Evolutionary conservation across 176 grass and related monocot species (phyloP).

Genomic region (Hyparrhenia diplandra): DNA sequence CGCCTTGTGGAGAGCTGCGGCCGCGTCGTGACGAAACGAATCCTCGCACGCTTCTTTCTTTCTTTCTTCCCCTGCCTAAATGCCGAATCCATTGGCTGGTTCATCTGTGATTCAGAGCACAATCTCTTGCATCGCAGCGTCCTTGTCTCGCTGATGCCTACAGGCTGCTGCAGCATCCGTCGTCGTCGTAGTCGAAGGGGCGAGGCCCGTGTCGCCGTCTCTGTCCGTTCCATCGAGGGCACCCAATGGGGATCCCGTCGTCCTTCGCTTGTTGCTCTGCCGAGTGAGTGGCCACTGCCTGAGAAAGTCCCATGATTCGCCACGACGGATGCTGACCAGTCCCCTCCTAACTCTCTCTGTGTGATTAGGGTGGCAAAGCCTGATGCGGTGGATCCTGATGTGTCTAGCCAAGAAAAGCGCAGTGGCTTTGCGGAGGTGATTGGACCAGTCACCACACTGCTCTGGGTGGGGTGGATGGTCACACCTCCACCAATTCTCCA

Average conservation of each 20-base stretch:
- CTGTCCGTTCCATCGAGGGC: background rate
- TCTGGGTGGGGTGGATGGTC: background rate
- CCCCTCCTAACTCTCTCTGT: background rate
- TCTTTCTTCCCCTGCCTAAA: background rate
- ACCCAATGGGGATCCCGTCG: background rate
- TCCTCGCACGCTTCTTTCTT: background rate
- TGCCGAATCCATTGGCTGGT: background rate
- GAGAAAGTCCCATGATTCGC: background rate
- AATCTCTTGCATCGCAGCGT: background rate
- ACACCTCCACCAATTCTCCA: background rate
- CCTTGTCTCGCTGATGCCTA: background rate
- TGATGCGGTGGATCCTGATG: background rate
- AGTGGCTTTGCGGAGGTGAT: background rate
- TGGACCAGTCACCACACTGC: constrained; percentile 24
- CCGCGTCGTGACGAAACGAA: background rate
- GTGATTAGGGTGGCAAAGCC: background rate
- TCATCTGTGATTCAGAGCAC: background rate
- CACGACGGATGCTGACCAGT: background rate
- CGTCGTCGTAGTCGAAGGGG: too few relatives aligned
- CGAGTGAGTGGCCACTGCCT: background rate
- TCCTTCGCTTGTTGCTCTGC: background rate
- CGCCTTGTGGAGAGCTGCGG: background rate
- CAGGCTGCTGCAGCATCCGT: too few relatives aligned
- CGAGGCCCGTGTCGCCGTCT: background rate
- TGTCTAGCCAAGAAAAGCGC: constrained; percentile 8